Percentiles rank a stretch among this genome's conserved stretches.
These are phyloP conservation scores for Pestalotiopsis sp. DNA, from an alignment of 2,329 filamentous ascomycete genomes.

Conservation along the genomic window DNA sequence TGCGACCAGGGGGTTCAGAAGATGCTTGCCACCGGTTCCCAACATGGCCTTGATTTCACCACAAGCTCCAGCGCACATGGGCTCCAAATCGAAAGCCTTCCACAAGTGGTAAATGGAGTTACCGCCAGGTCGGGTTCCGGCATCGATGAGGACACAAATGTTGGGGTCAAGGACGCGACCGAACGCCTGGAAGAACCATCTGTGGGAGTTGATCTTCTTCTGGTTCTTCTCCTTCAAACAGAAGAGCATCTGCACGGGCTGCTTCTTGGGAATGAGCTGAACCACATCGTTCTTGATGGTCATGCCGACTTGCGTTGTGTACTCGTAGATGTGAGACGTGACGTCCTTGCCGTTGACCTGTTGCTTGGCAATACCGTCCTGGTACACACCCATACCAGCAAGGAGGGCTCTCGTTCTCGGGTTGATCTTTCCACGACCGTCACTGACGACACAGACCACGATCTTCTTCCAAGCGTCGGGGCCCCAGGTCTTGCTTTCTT, in stretches of 20 bases:
- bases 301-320: constrained; percentile 84
- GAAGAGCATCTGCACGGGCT: constrained; percentile 95
- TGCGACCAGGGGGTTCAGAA: constrained; percentile 92
- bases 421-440: constrained; percentile 92
- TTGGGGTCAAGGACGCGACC: constrained; percentile 91
- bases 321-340: constrained; percentile 96
- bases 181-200: constrained; percentile 99
- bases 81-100: constrained; percentile 97
- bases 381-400: constrained; percentile 93
- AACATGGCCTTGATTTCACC: constrained; percentile 98
- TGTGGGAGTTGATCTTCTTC: constrained; percentile 99
- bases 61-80: constrained; percentile 96
- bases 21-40: constrained; percentile 77
- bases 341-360: constrained; percentile 96
- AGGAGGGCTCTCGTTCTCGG: constrained; percentile 84
- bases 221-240: constrained; percentile 99
- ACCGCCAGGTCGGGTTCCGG: constrained; percentile 89
- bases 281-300: constrained; percentile 91
- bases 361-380: constrained; percentile 98
- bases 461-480: constrained; percentile 99
- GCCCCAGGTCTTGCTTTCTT: constrained; percentile 93
- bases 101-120: constrained; percentile 97
- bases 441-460: constrained; percentile 94
- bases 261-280: constrained; percentile 78
- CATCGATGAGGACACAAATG: constrained; percentile 94